These are phyloP conservation scores for Fomitiporia mediterranea DNA, from an alignment of 1,284 basidiomycete genomes.

Conservation along the genomic window DNA sequence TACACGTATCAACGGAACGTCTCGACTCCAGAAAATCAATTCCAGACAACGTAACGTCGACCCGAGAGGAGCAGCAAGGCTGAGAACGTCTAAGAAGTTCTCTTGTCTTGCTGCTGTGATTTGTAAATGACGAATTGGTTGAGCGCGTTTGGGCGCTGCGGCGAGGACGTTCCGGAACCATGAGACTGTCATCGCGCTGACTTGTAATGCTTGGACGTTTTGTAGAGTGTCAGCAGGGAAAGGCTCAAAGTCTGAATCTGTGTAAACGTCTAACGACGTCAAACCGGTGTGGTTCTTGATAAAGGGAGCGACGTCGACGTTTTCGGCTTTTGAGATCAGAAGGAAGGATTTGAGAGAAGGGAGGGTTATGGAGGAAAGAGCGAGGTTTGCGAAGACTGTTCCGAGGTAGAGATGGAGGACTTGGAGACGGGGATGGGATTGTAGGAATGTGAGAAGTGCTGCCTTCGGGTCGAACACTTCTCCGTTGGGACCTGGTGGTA, in stretches of 20 bases:
- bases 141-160: not conserved
- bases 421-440: slow-evolving; percentile 2
- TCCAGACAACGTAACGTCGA: slow-evolving; percentile 10
- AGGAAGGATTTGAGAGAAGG: slow-evolving; percentile 15
- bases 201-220: slow-evolving; percentile 10
- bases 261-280: slow-evolving; percentile 6
- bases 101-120: slow-evolving; percentile 10
- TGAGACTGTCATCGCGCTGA: slow-evolving; percentile 10
- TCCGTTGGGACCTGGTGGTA: not conserved
- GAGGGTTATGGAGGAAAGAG: slow-evolving; percentile 2
- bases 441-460: slow-evolving; percentile 7
- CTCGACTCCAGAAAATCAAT: slow-evolving; percentile 15
- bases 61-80: slow-evolving; percentile 1
- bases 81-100: slow-evolving; percentile 4
- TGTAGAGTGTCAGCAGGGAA: slow-evolving; percentile 8
- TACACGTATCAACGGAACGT: not conserved
- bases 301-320: slow-evolving; percentile 4
- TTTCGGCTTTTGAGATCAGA: slow-evolving; percentile 13
- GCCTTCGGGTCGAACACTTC: slow-evolving; percentile 2
- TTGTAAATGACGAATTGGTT: slow-evolving; percentile 10
- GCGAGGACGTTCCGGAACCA: slow-evolving; percentile 12
- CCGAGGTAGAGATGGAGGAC: slow-evolving; percentile 15
- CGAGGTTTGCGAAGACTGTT: not conserved
- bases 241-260: slow-evolving; percentile 5
- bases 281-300: slow-evolving; percentile 3